Evolutionary conservation across 306 rosid species (phyloP).

Genomic region (Ormosia semicastrata): DNA sequence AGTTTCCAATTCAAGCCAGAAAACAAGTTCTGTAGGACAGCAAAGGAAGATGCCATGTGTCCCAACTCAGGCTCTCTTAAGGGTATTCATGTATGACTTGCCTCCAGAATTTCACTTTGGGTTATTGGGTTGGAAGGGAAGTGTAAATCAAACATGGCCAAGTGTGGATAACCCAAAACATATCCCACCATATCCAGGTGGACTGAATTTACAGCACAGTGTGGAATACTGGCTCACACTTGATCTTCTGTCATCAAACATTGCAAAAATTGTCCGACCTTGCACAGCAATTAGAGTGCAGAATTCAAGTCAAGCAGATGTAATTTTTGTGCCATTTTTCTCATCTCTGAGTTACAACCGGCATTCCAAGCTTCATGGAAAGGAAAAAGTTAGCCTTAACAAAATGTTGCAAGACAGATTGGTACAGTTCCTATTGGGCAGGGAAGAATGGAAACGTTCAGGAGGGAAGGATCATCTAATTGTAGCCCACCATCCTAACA

Average conservation of each 20-base stretch:
- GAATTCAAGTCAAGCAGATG: slow-evolving; percentile 81
- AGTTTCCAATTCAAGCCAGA: slow-evolving; percentile 35
- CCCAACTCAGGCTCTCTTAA: slow-evolving; percentile 47
- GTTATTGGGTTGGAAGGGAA: slow-evolving; percentile 86
- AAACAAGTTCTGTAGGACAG: slow-evolving; percentile 24
- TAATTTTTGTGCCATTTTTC: slow-evolving; percentile 92
- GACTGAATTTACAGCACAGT: slow-evolving; percentile 89
- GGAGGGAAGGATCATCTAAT: slow-evolving; percentile 81
- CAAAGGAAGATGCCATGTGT: slow-evolving; percentile 36
- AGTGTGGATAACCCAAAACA: slow-evolving; percentile 37
- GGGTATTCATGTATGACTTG: slow-evolving; percentile 88
- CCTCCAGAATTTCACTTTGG: slow-evolving; percentile 92
- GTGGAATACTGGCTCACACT: slow-evolving; percentile 94
- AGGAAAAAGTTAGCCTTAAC: slow-evolving; percentile 64
- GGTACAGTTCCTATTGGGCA: slow-evolving; percentile 56
- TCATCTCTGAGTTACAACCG: slow-evolving; percentile 88
- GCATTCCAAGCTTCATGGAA: slow-evolving; percentile 65
- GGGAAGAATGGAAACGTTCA: slow-evolving; percentile 61
- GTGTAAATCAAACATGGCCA: slow-evolving; percentile 77
- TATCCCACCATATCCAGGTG: slow-evolving; percentile 82
- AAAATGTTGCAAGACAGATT: slow-evolving; percentile 69
- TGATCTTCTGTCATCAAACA: slow-evolving; percentile 72
- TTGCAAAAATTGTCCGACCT: slow-evolving; percentile 36
- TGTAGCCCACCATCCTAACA: slow-evolving; percentile 95
- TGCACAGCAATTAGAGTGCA: slow-evolving; percentile 71